Percentiles rank a stretch among this genome's conserved stretches.
These are phyloP conservation scores for Megacollybia marginata DNA, from an alignment of 768 basidiomycete species.

Conservation along the genomic window DNA sequence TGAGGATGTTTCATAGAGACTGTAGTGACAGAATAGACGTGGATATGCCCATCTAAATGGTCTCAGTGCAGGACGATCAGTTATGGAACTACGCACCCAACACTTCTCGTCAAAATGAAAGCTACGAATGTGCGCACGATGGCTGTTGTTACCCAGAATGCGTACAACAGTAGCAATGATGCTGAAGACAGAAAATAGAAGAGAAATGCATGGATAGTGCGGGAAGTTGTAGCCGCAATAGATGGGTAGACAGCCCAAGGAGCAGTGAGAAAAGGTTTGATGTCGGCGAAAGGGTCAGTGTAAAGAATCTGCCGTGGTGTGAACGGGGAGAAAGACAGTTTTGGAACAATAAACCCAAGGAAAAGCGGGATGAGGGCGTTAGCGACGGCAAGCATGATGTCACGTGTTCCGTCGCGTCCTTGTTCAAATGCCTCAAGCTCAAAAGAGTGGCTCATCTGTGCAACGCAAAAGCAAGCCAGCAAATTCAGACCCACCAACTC, in stretches of 20 bases:
- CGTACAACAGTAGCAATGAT: background rate
- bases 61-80: background rate
- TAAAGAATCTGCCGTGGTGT: background rate
- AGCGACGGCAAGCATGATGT: too few species aligned
- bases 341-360: background rate
- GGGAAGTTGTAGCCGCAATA: background rate
- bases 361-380: too few species aligned
- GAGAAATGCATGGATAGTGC: background rate
- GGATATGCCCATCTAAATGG: constrained; percentile 30
- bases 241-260: background rate
- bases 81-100: background rate
- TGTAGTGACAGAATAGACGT: constrained; percentile 29
- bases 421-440: constrained; percentile 58
- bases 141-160: background rate
- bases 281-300: background rate
- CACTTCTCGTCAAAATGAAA: background rate
- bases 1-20: constrained; percentile 27
- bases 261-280: background rate
- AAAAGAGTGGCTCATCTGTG: constrained; percentile 42
- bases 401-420: too few species aligned
- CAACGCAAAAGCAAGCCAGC: constrained; percentile 42
- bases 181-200: background rate
- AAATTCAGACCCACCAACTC: constrained; percentile 40
- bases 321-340: background rate
- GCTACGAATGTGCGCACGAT: background rate